Conservation (phyloP, 139 green algal genomes). For the Haematococcus sp. region DNA sequence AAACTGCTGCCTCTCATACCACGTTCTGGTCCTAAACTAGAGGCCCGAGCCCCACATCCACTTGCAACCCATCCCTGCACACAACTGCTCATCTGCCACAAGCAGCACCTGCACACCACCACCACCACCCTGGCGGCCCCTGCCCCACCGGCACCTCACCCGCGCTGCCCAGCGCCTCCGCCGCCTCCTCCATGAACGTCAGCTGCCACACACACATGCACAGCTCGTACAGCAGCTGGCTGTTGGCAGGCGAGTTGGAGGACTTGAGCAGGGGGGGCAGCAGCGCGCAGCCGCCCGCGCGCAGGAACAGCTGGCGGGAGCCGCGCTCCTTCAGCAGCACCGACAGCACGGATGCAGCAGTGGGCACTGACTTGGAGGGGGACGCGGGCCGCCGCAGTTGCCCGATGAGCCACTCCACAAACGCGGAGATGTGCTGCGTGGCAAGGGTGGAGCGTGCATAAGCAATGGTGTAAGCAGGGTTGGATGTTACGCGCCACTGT, state of each 20-base stretch:
- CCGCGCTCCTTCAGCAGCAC: slow-evolving; percentile 75
- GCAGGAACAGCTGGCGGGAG: slow-evolving; percentile 64
- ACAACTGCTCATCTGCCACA: no score
- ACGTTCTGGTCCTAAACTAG: no score
- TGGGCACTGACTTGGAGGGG: slow-evolving; percentile 48
- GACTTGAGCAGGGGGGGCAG: slow-evolving; percentile 66
- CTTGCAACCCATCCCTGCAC: no score
- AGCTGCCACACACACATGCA: slow-evolving; percentile 91
- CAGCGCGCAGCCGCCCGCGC: slow-evolving; percentile 28
- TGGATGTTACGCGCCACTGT: neutral
- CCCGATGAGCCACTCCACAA: slow-evolving; percentile 83
- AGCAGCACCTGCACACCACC: neutral
- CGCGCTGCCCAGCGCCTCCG: slow-evolving; percentile 52
- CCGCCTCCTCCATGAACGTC: slow-evolving; percentile 70
- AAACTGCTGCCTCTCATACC: no score
- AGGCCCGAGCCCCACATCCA: no score
- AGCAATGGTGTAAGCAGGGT: no score
- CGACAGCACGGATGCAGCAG: slow-evolving; percentile 61
- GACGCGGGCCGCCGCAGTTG: slow-evolving; percentile 82
- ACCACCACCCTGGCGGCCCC: no score
- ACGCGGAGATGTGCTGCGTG: slow-evolving; percentile 52
- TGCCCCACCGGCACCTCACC: no score
- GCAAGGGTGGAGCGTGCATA: no score
- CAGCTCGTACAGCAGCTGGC: slow-evolving; percentile 94
- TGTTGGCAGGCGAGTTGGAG: slow-evolving; percentile 52